phyloP scores from a whole-genome alignment of 2,329 filamentous ascomycete genomes.

The Aureobasidium sp. region DNA sequence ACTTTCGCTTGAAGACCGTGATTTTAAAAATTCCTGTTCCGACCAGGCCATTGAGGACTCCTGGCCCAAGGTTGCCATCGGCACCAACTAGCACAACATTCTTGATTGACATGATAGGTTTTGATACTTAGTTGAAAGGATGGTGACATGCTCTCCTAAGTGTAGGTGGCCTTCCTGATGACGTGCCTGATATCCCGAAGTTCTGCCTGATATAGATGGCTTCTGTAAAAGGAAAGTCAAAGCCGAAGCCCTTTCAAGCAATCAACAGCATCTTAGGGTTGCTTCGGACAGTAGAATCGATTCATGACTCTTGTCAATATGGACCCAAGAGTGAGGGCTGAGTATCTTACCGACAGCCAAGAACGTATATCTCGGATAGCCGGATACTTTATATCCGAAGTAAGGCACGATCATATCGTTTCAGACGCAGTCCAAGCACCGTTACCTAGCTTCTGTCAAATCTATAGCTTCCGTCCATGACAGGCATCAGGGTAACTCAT shows the following conservation, averaged over 20 bases:
- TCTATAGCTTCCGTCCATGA: neutral
- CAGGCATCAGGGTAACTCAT: neutral
- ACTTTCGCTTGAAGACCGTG: conserved; percentile 45
- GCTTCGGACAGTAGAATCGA: neutral
- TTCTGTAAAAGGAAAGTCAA: neutral
- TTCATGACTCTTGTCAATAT: neutral
- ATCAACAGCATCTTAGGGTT: neutral
- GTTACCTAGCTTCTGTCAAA: neutral
- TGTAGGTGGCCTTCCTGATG: neutral
- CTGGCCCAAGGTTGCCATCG: conserved; percentile 35
- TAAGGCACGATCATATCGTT: neutral
- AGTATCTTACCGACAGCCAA: neutral
- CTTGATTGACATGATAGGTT: conserved; percentile 24
- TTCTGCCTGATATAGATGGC: conserved; percentile 1
- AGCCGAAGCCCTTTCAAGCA: neutral
- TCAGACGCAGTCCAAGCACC: conserved; percentile 2
- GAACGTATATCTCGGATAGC: neutral
- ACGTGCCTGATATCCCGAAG: conserved; percentile 1
- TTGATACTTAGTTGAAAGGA: neutral
- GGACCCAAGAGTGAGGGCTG: neutral
- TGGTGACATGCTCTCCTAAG: neutral
- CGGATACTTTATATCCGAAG: neutral
- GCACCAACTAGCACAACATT: conserved; percentile 37
- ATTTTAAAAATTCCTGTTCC: conserved; percentile 40
- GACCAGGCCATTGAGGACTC: conserved; percentile 33